Evolutionary conservation across 768 basidiomycete species (phyloP).

Genomic region (Boletus sp.): DNA sequence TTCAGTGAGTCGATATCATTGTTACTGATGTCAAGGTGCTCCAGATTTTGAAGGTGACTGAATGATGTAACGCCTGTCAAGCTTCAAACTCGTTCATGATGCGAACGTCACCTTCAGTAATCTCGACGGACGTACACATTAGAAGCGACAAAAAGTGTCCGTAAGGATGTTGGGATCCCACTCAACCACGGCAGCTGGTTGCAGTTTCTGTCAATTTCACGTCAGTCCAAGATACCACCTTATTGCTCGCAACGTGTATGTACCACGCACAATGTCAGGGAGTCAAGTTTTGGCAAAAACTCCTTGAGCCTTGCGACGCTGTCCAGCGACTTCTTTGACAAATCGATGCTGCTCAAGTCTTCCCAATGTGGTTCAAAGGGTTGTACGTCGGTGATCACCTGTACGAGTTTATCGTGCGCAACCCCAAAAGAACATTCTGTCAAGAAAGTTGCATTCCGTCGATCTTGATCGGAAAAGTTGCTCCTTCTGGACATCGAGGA

Average conservation of each 20-base stretch:
- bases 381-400: constrained; percentile 90
- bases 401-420: constrained; percentile 86
- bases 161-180: constrained; percentile 66
- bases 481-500: constrained; percentile 46
- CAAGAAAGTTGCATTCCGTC: constrained; percentile 64
- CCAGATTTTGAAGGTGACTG: constrained; percentile 79
- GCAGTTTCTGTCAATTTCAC: constrained; percentile 47
- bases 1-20: constrained; percentile 86
- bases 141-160: constrained; percentile 73
- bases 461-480: constrained; percentile 32
- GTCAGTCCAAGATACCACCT: constrained; percentile 13
- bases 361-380: constrained; percentile 98
- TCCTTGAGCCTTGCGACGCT: constrained; percentile 77
- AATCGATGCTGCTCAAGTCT: constrained; percentile 64
- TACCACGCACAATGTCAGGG: constrained; percentile 66
- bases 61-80: constrained; percentile 87
- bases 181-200: constrained; percentile 80
- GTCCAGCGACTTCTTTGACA: constrained; percentile 58
- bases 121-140: constrained; percentile 51
- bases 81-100: constrained; percentile 38
- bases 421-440: constrained; percentile 97
- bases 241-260: constrained; percentile 1
- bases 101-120: constrained; percentile 9
- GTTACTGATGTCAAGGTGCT: constrained; percentile 84
- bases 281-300: constrained; percentile 79